Percentiles rank a stretch among this genome's conserved stretches.
These are phyloP conservation scores for Apiospora sp. DNA, from an alignment of 2,329 filamentous ascomycete species.

Conservation along the genomic window DNA sequence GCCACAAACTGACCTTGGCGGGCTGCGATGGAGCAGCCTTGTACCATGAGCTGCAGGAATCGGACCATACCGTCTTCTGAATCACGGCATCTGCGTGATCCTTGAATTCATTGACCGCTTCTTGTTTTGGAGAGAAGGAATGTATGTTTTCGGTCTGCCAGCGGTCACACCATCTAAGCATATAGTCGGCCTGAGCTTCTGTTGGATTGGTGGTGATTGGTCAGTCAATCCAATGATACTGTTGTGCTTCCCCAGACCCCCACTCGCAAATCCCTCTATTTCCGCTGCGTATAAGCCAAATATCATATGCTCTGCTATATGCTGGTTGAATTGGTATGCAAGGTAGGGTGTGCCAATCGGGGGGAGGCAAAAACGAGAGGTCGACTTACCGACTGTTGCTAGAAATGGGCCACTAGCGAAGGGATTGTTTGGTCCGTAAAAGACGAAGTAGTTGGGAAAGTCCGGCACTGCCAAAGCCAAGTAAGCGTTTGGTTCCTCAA, in stretches of 20 bases:
- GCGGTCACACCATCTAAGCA: neutral
- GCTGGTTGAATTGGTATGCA: too few relatives aligned
- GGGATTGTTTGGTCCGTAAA: constrained; percentile 2
- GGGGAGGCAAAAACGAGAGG: too few relatives aligned
- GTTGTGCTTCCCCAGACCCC: too few relatives aligned
- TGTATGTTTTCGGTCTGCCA: constrained; percentile 8
- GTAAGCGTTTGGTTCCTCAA: too few relatives aligned
- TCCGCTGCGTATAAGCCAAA: too few relatives aligned
- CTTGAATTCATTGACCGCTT: neutral
- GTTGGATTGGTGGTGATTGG: too few relatives aligned
- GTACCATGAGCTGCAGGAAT: constrained; percentile 6
- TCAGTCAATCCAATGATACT: too few relatives aligned
- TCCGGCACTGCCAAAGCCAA: neutral
- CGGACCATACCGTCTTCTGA: neutral
- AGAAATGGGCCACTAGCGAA: constrained; percentile 12
- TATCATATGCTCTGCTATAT: too few relatives aligned
- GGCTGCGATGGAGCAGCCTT: neutral
- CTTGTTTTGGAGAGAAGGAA: neutral
- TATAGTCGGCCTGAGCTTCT: neutral
- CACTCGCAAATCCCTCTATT: too few relatives aligned
- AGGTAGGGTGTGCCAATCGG: too few relatives aligned
- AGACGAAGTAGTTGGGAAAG: constrained; percentile 22
- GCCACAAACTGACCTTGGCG: neutral
- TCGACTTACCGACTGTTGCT: neutral
- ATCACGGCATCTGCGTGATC: neutral